Conservation (phyloP, 306 rosid species). For the Alnus rubra region DNA sequence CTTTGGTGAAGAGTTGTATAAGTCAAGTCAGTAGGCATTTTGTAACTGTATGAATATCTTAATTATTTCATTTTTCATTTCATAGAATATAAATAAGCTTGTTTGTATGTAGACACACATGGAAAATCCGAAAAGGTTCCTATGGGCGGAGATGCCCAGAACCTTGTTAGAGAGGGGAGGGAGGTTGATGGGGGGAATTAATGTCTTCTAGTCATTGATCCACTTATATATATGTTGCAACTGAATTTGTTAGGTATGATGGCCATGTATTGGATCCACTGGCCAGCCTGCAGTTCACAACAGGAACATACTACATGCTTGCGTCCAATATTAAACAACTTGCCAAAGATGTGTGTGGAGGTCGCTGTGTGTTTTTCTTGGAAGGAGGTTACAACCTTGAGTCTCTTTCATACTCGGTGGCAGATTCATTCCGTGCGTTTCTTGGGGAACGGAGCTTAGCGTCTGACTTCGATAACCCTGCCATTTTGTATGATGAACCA, state of each 20-base stretch:
- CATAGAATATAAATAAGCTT: not conserved
- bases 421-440: slow-evolving; percentile 82
- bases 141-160: not conserved
- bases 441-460: slow-evolving; percentile 86
- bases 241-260: slow-evolving; percentile 58
- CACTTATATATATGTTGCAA: slow-evolving; percentile 10
- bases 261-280: slow-evolving; percentile 91
- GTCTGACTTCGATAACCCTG: slow-evolving; percentile 69
- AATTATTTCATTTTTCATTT: not conserved
- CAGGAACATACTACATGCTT: slow-evolving; percentile 88
- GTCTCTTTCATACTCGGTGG: slow-evolving; percentile 74
- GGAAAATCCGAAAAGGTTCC: not conserved
- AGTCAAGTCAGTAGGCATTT: not conserved
- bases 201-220: not conserved
- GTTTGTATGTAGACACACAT: not conserved
- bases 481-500: slow-evolving; percentile 77
- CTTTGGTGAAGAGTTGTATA: not conserved
- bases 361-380: slow-evolving; percentile 76
- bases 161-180: not conserved
- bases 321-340: slow-evolving; percentile 76
- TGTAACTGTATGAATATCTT: not conserved
- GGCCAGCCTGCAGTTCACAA: slow-evolving; percentile 78
- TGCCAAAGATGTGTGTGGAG: slow-evolving; percentile 70
- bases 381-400: slow-evolving; percentile 93
- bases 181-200: not conserved